A percentile compares a stretch with the other conserved stretches of the same genome.
Conservation (phyloP, 1,139 yeast species). For the Blastobotrys raffinosifermentans region DNA sequence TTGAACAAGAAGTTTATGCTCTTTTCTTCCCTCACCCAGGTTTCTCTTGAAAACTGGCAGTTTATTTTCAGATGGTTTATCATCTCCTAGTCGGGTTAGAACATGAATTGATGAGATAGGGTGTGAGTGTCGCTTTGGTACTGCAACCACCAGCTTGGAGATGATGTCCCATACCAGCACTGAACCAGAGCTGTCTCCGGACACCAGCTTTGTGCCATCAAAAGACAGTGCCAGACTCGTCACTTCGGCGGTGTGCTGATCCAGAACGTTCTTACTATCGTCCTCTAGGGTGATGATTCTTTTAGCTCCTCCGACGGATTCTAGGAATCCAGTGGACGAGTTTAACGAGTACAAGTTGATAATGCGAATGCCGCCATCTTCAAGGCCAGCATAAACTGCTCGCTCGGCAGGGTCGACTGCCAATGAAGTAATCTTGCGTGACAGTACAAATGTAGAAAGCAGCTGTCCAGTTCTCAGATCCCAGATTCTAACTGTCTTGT, state of each 20-base stretch:
- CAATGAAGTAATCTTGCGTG: constrained; percentile 51
- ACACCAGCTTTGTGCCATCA: constrained; percentile 68
- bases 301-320: constrained; percentile 56
- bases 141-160: constrained; percentile 69
- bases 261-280: constrained; percentile 15
- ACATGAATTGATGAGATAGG: constrained; percentile 17
- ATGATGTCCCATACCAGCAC: constrained; percentile 66
- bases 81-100: too few relatives aligned
- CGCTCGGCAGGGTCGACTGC: constrained; percentile 81
- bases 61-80: too few relatives aligned
- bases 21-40: constrained; percentile 14
- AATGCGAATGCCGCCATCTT: constrained; percentile 54
- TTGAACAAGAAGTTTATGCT: constrained; percentile 22
- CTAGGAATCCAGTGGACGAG: constrained; percentile 40
- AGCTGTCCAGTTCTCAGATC: constrained; percentile 35
- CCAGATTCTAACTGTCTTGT: constrained; percentile 60
- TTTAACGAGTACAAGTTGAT: constrained; percentile 52
- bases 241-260: constrained; percentile 34
- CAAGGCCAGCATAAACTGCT: constrained; percentile 62
- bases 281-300: constrained; percentile 31
- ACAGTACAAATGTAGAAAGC: constrained; percentile 66
- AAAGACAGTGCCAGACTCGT: constrained; percentile 55
- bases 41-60: constrained; percentile 28
- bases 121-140: constrained; percentile 47
- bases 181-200: constrained; percentile 71